Base-by-base conservation (phyloP, 768 basidiomycete genomes). In the Agrocybe pediades region DNA sequence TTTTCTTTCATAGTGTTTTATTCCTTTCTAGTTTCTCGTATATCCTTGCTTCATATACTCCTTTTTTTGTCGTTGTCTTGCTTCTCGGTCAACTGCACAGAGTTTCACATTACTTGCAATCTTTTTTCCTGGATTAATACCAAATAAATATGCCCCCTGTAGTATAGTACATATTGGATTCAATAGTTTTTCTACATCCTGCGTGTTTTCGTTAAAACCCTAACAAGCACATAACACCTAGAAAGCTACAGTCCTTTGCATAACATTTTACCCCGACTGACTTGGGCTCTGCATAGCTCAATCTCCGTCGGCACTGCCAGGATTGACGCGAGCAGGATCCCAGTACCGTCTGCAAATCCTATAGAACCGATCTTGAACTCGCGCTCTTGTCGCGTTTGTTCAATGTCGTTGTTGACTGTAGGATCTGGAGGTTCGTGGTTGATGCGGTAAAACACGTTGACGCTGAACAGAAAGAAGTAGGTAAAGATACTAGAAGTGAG, bases 341-440 rank as follows among this genome's bases (percentile, higher is more conserved):
- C 92, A 15, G 82, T 76, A 23, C 87, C 88, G 66, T 95, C 93
- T 6, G 91, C 78, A 54, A 95, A 87, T 1, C 94, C 94, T 41
- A 96, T 86, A 2, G 89, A 89, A 6, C 92, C 92, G 49, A 96
- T 95, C 77, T 85, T 86, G 73, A 94, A 95, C 71, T 95, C 93
- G 41, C 85, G 80, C 63, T 90, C 89, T 66, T 93, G 91, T 64
- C 81, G 78, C 23, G 79, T 75, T 33, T 83, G 78, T 63, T 88
- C 88, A 33, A 74, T 62, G 56, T 85, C 80, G 52, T 78, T 73
- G 46, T 68, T 70, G 16, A 73, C 68, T 24, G 72, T 68, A 5
- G 78, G 68, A 54, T 82, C 76, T 6, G 77, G 80, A 3, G 74
- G 76, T 59, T 90, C 89, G 58, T 90, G 89, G 51, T 91, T 94